phyloP scores from a whole-genome alignment of 768 basidiomycete genomes.

The Boletus reticuloceps region DNA sequence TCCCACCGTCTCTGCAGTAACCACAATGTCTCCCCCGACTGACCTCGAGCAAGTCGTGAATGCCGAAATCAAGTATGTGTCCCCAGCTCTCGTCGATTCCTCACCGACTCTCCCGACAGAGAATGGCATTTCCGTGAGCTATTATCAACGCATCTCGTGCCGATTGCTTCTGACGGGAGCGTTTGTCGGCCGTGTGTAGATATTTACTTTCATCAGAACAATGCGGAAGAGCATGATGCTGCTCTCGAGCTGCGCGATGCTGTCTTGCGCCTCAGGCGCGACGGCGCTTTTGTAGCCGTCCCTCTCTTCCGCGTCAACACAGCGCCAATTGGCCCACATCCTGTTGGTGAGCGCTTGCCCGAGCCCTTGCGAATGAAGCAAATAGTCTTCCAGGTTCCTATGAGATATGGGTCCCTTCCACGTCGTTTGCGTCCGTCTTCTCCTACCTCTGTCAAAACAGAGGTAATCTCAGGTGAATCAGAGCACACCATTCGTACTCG shows the following conservation, averaged over 20 bases:
- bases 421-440: conserved; percentile 73
- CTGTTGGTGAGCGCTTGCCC: conserved; percentile 52
- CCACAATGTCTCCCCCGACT: conserved; percentile 35
- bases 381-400: conserved; percentile 57
- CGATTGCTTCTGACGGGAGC: not conserved
- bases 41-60: conserved; percentile 59
- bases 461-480: conserved; percentile 59
- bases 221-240: conserved; percentile 56
- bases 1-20: too few relatives aligned
- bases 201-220: conserved; percentile 76
- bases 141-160: not conserved
- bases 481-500: not conserved
- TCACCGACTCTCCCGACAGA: conserved; percentile 31
- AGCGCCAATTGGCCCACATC: conserved; percentile 71
- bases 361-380: not conserved
- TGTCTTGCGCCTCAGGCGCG: conserved; percentile 63
- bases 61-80: conserved; percentile 59
- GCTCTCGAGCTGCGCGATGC: conserved; percentile 71
- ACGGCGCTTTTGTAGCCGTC: conserved; percentile 79
- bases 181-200: conserved; percentile 38
- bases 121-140: conserved; percentile 79
- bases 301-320: conserved; percentile 71
- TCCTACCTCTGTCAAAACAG: conserved; percentile 71
- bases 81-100: not conserved
- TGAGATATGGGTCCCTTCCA: conserved; percentile 76